Evolutionary conservation across 345 rosid species (phyloP), one percentile per base, ranked within the genome.

Genomic region (Stellera chamaejasme): DNA sequence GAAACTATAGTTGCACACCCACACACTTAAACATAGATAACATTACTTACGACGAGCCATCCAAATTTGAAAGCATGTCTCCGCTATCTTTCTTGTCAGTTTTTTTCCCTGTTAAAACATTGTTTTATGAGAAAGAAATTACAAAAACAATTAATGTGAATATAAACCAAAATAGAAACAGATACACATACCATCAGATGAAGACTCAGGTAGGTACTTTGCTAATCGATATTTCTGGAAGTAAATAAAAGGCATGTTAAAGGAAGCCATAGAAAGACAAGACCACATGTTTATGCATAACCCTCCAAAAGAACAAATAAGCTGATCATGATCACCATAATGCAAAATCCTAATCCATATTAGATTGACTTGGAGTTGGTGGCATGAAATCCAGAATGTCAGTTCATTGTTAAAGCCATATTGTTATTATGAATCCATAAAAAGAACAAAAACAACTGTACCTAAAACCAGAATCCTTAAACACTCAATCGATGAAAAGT

Each of bases 221-320:
- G 96, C 97, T 54, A 87, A 90, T 61, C 97, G 84, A 73, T 93
- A 93, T 79, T 89, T 93, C 97, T 92, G 85, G 62, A 81, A 39
- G 56, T 55, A 77, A 59, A 67, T 60, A 2, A 64, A 60, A 61
- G 63, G 55, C 51, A 27, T 12, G 28, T 39, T 44, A 43, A 67
- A 41, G 41, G 55, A 53, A 10, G 19, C 53, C 39, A 19, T 19
- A 19, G 23, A 19, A 19, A 60, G 23, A 59, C 14, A 39, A 28
- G 63, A 19, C 48, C 28, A 50, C 53, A 54, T 50, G n/a, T 51
- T 27, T 45, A 48, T 32, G 9, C 39, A 32, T 32, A 32, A 19
- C 23, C 23, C 23, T 19, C 23, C 23, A 19, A 19, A 19, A 19
- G 23, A 19, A 19, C 23, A 19, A 19, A 19, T 19, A 1, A 32